phyloP scores from a whole-genome alignment of 371 early-diverging fungal genomes.

The Vavraia culicis region DNA sequence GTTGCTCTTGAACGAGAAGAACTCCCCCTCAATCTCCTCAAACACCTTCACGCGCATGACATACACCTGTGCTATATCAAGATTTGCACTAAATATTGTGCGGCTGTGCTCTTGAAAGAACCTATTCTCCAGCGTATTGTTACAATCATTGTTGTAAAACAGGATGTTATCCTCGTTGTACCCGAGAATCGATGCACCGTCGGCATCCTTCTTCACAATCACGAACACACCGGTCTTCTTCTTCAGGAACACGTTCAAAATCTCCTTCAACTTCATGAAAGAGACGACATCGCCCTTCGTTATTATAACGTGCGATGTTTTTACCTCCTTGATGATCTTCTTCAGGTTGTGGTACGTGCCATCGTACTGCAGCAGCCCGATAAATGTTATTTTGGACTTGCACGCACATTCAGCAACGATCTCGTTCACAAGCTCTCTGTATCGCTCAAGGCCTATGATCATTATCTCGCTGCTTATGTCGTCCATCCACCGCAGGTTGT shows the following conservation, averaged over 20 bases:
- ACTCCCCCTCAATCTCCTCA: background rate
- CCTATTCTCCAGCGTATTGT: background rate
- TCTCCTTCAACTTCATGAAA: conserved; percentile 4
- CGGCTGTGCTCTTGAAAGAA: conserved; percentile 4
- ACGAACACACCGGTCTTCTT: conserved; percentile 5
- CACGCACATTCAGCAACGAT: background rate
- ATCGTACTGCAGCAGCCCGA: conserved; percentile 14
- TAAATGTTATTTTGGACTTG: background rate
- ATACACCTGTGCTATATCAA: conserved; percentile 12
- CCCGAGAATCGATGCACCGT: conserved; percentile 1
- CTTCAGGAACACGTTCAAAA: conserved; percentile 1
- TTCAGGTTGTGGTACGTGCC: conserved; percentile 7
- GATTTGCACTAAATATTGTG: conserved; percentile 1
- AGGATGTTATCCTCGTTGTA: conserved; percentile 4
- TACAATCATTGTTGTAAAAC: conserved; percentile 1
- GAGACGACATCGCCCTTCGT: conserved; percentile 26
- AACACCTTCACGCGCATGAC: conserved; percentile 11
- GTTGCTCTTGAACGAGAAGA: conserved; percentile 16
- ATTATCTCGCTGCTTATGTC: conserved; percentile 1
- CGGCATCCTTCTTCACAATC: background rate
- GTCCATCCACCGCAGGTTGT: conserved; percentile 4
- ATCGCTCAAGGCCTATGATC: conserved; percentile 12
- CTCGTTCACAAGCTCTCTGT: background rate
- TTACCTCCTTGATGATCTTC: background rate
- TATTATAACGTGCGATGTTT: conserved; percentile 14